Percentiles rank a stretch among this genome's conserved stretches.
Conservation (phyloP, 495 filamentous ascomycete species). For the Apiosordaria backusii region DNA sequence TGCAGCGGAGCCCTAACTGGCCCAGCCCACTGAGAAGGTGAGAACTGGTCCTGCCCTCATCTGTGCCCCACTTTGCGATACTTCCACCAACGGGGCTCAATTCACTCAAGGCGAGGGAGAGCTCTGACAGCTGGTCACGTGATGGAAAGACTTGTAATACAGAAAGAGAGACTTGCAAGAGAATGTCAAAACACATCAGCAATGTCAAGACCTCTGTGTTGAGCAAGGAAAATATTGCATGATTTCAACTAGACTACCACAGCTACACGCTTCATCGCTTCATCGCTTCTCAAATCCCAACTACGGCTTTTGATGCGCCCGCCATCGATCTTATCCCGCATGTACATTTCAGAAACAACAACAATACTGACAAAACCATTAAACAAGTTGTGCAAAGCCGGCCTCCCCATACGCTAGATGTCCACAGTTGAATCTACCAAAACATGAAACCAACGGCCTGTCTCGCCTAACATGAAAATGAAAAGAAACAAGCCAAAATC, state of each 20-base stretch:
- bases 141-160: too few species aligned
- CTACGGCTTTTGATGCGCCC: too few species aligned
- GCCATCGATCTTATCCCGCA: too few species aligned
- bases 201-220: too few species aligned
- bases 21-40: neutral
- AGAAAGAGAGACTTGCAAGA: too few species aligned
- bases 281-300: too few species aligned
- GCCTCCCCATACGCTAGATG: neutral
- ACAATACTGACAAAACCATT: too few species aligned
- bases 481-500: conserved; percentile 7
- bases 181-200: too few species aligned
- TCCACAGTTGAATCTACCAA: neutral
- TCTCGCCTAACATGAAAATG: conserved; percentile 1
- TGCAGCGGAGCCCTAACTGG: conserved; percentile 34
- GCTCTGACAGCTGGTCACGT: neutral
- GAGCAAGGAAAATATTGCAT: too few species aligned
- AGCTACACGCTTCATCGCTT: too few species aligned
- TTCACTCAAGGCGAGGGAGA: neutral
- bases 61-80: conserved; percentile 2
- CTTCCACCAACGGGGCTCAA: neutral
- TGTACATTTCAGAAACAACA: neutral
- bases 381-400: too few species aligned
- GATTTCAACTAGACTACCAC: too few species aligned
- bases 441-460: neutral
- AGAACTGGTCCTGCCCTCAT: neutral